Percentiles rank a stretch among this genome's conserved stretches.
Conservation (phyloP, 371 early-diverging fungal genomes). For the Basidiobolus meristosporus region DNA sequence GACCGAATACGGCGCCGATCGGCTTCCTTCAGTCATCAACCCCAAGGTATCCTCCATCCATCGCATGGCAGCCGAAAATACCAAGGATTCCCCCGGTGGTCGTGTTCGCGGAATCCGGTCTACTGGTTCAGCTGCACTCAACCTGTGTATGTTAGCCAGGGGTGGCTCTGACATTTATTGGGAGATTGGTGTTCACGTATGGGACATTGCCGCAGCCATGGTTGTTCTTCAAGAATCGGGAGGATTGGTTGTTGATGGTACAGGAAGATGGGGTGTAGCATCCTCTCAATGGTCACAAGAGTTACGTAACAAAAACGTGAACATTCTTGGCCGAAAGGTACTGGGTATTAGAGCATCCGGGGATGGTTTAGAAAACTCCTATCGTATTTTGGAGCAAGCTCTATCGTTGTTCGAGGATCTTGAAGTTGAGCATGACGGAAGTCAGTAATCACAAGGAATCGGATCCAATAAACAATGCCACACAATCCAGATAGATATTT, state of each 20-base stretch:
- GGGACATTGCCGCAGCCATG: constrained; percentile 71
- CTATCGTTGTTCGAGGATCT: no score
- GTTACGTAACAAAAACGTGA: no score
- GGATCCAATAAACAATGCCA: no score
- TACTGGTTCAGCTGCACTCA: constrained; percentile 63
- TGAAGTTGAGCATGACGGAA: no score
- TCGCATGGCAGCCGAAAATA: constrained; percentile 11
- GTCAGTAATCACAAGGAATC: no score
- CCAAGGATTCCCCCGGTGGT: constrained; percentile 8
- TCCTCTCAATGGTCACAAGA: no score
- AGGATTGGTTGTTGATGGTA: constrained; percentile 43
- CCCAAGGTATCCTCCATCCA: constrained; percentile 48
- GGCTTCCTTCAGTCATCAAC: constrained; percentile 27
- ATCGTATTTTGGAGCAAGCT: no score
- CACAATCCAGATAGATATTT: no score
- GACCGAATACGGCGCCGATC: constrained; percentile 70
- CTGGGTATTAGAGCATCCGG: no score
- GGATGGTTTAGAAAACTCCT: no score
- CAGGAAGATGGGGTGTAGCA: constrained; percentile 3
- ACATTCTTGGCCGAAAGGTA: no score
- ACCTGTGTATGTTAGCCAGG: constrained; percentile 60
- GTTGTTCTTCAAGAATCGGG: constrained; percentile 55
- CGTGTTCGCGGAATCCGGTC: constrained; percentile 56
- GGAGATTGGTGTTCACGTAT: constrained; percentile 58
- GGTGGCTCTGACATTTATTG: constrained; percentile 76